Percentiles rank a stretch among this genome's conserved stretches.
These are phyloP conservation scores for Pistacia integerrima DNA, from an alignment of 345 rosid genomes.

Conservation along the genomic window DNA sequence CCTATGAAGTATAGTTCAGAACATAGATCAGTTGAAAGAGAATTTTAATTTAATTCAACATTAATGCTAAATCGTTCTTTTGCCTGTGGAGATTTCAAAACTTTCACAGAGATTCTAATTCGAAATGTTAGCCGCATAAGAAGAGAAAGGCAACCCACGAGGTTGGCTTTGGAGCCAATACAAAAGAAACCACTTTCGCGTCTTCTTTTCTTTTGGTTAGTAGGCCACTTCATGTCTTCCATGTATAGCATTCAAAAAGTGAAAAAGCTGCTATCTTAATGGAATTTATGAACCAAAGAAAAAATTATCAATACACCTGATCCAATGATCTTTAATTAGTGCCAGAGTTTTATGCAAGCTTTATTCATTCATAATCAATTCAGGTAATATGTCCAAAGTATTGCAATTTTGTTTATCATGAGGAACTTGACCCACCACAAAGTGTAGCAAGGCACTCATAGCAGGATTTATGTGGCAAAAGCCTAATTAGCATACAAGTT, in stretches of 20 bases:
- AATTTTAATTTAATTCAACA: neutral
- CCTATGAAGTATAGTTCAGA: slow-evolving; percentile 32
- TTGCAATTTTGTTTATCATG: neutral
- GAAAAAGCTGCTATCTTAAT: neutral
- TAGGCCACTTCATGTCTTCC: too few relatives aligned
- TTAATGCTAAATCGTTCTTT: neutral
- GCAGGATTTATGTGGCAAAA: neutral
- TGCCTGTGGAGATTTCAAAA: neutral
- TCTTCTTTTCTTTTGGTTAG: too few relatives aligned
- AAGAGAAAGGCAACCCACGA: neutral
- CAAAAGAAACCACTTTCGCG: too few relatives aligned
- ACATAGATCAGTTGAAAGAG: neutral
- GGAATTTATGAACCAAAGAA: neutral
- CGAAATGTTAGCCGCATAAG: neutral
- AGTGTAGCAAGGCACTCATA: neutral
- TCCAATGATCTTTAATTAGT: neutral
- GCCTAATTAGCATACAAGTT: neutral
- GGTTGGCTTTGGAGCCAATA: neutral
- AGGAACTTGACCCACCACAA: neutral
- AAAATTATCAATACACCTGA: neutral
- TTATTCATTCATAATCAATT: neutral
- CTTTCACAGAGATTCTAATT: neutral
- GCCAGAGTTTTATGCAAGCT: neutral
- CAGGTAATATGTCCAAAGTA: neutral
- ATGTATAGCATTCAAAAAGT: neutral